Evolutionary conservation across 2,329 filamentous ascomycete species (phyloP), one percentile per base, ranked within the genome.

Genomic region (Diaporthe australafricana): DNA sequence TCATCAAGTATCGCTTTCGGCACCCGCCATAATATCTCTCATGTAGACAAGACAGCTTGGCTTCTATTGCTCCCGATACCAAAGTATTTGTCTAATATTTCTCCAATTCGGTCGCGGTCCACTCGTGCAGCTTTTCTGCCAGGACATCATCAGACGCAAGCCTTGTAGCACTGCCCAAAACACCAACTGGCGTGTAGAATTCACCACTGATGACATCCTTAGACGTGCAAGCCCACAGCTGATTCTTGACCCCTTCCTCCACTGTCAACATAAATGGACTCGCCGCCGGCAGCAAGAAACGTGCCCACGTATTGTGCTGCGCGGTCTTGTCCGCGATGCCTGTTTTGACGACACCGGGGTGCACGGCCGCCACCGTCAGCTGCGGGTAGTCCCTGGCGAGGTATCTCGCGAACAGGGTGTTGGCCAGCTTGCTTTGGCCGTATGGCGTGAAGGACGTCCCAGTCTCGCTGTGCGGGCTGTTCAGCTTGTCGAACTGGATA

Each of bases 151-250:
- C 76, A 50, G 69, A 71, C n/a, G 72, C 70, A n/a, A 53, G 16
- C 27, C n/a, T 32, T 5, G 50, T 53, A 5, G 68, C 32, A 68
- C 40, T 40, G 69, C 71, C 8, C 50, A 48, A n/a, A 56, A 42
- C 40, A 57, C 78, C 81, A 25, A 83, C 76, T 5, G 82, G 82
- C 65, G 78, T 78, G 72, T 83, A 84, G 55, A 80, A 81, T 62
- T 76, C 77, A 9, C 81, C 81, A 40, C 62, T 75, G 75, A 73
- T 74, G 52, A 79, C 76, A 25, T 74, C 70, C 52, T 22, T 40
- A 14, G 79, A 81, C 20, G 81, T 79, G 7, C 73, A 72, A 42
- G 83, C 82, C 82, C 83, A 85, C 7, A 84, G 72, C 76, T 83
- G 81, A 71, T 80, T 84, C 72, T 79, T 79, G 40, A 78, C 79